Conservation (phyloP, 179 eudicot species). For the Beta macrorhiza region DNA sequence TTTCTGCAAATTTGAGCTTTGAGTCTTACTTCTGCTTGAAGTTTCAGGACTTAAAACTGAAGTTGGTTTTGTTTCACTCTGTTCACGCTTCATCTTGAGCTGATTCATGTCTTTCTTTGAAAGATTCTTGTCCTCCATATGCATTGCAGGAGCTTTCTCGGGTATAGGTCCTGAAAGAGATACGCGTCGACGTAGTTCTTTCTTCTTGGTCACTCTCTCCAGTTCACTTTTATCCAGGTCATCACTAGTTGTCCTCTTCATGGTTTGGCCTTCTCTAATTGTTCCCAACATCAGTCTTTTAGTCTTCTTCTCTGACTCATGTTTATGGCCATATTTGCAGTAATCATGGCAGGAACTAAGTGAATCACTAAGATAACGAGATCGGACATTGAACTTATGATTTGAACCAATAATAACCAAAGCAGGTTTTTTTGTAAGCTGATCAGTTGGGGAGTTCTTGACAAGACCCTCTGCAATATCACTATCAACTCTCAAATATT, state of each 20-base stretch:
- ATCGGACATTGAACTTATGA: conserved; percentile 35
- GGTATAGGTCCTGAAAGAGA: conserved; percentile 39
- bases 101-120: conserved; percentile 23
- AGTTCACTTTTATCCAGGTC: conserved; percentile 17
- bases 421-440: conserved; percentile 24
- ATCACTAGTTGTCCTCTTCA: conserved; percentile 21
- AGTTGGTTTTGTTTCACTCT: conserved; percentile 24
- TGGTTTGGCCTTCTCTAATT: conserved; percentile 23
- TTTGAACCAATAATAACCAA: conserved; percentile 36
- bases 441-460: conserved; percentile 13
- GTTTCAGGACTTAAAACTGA: conserved; percentile 25
- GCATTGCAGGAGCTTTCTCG: conserved; percentile 19
- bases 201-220: conserved; percentile 42
- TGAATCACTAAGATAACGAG: conserved; percentile 73
- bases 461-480: conserved; percentile 8
- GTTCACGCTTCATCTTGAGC: conserved; percentile 25
- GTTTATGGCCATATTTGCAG: conserved; percentile 65
- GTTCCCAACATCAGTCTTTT: conserved; percentile 32
- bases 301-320: conserved; percentile 43
- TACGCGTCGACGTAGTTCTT: conserved; percentile 34
- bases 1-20: conserved; percentile 18
- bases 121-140: not conserved
- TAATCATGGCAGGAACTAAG: conserved; percentile 86
- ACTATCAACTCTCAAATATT: conserved; percentile 11
- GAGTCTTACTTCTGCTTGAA: conserved; percentile 24